Conservation (phyloP, 1,139 yeast species). For the Pichia sp. region DNA sequence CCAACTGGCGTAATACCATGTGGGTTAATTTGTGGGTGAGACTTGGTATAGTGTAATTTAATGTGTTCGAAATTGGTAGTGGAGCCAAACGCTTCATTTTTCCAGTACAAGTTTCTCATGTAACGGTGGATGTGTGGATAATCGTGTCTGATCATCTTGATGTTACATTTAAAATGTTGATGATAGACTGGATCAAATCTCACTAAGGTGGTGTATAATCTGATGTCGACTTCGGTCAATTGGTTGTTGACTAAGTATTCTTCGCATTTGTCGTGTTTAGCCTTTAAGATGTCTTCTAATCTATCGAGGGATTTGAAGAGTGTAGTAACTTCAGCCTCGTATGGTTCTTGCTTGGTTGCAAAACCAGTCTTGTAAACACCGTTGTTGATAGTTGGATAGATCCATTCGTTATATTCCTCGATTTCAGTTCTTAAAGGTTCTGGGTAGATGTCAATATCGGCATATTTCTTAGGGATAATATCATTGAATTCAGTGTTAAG, state of each 20-base stretch:
- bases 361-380: conserved; percentile 96
- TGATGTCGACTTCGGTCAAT: conserved; percentile 86
- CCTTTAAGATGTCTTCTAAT: conserved; percentile 62
- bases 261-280: conserved; percentile 42
- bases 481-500: conserved; percentile 67
- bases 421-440: conserved; percentile 49
- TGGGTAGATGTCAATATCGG: conserved; percentile 64
- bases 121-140: conserved; percentile 79
- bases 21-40: conserved; percentile 81
- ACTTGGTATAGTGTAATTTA: conserved; percentile 83
- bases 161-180: conserved; percentile 93
- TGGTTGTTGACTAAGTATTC: conserved; percentile 59
- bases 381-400: conserved; percentile 82
- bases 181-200: conserved; percentile 92
- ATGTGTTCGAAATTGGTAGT: conserved; percentile 90
- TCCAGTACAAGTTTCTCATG: conserved; percentile 87
- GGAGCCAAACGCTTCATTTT: conserved; percentile 60
- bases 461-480: conserved; percentile 33
- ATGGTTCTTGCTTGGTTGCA: conserved; percentile 80
- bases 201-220: conserved; percentile 79
- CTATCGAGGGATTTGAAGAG: conserved; percentile 73
- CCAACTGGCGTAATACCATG: conserved; percentile 84
- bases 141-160: conserved; percentile 76
- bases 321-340: conserved; percentile 65
- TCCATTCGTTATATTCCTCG: conserved; percentile 81